A percentile compares a stretch with the other conserved stretches of the same genome.
Evolutionary conservation across 2,329 filamentous ascomycete genomes (phyloP).

Genomic region (Ascochyta fabae): DNA sequence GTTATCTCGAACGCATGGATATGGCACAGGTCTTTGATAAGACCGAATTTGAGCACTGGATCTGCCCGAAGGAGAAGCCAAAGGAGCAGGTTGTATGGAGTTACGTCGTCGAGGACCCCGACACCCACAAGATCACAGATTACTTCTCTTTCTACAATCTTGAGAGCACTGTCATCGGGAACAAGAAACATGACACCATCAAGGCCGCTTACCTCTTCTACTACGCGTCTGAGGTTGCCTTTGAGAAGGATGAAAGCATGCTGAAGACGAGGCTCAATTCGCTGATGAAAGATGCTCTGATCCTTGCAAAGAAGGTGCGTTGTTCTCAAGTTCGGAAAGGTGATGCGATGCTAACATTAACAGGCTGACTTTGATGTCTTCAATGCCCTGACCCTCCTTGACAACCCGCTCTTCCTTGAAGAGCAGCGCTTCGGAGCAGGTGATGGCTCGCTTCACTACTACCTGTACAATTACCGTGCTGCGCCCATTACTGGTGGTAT

Average conservation of each 20-base stretch:
- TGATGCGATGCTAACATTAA: constrained; percentile 11
- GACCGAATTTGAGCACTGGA: constrained; percentile 87
- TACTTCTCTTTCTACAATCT: constrained; percentile 98
- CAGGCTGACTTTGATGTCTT: constrained; percentile 88
- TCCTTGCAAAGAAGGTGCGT: constrained; percentile 78
- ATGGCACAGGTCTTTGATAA: constrained; percentile 81
- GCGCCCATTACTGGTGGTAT: constrained; percentile 86
- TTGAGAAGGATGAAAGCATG: constrained; percentile 62
- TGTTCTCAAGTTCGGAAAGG: neutral
- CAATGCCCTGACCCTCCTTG: constrained; percentile 91
- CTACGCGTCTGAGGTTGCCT: constrained; percentile 85
- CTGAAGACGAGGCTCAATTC: constrained; percentile 81
- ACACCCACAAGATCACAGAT: constrained; percentile 84
- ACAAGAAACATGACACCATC: constrained; percentile 77
- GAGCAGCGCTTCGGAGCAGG: constrained; percentile 94
- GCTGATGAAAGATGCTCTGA: constrained; percentile 83
- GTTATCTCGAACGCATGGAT: constrained; percentile 81
- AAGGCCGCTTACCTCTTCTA: constrained; percentile 96
- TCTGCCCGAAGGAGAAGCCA: constrained; percentile 68
- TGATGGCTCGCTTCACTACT: constrained; percentile 95
- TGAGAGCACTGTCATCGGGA: constrained; percentile 88
- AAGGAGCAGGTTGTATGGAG: constrained; percentile 85
- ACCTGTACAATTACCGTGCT: constrained; percentile 95
- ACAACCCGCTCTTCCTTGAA: constrained; percentile 92
- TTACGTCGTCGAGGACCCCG: constrained; percentile 79